phyloP scores from a whole-genome alignment of 441 rosid genomes.

The Aleurites moluccanus region DNA sequence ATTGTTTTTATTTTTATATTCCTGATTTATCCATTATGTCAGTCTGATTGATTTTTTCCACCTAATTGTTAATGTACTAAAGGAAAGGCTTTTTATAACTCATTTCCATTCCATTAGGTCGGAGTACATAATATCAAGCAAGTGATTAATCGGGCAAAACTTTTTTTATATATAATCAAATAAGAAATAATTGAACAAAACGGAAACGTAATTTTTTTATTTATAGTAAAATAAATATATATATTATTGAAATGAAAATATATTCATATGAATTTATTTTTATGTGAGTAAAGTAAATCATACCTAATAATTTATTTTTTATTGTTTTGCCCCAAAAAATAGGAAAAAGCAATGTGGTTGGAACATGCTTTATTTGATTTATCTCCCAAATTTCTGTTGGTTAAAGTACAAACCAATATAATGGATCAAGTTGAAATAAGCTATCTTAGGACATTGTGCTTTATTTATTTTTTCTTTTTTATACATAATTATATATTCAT shows the following conservation, averaged over 20 bases:
- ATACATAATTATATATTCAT: not conserved
- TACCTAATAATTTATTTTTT: too few species aligned
- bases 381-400: conserved; percentile 29
- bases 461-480: not conserved
- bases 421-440: conserved; percentile 17
- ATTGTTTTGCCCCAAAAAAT: conserved; percentile 28
- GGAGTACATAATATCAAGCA: too few species aligned
- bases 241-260: too few species aligned
- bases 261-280: too few species aligned
- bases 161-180: too few species aligned
- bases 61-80: too few species aligned
- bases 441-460: not conserved
- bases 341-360: conserved; percentile 21
- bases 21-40: conserved; percentile 10
- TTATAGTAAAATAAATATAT: too few species aligned
- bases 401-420: conserved; percentile 36
- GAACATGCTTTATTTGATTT: conserved; percentile 12
- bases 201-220: too few species aligned
- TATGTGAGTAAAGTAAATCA: too few species aligned
- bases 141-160: not conserved
- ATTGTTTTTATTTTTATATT: conserved; percentile 15
- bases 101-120: too few species aligned
- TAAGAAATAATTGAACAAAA: too few species aligned
- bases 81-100: too few species aligned
- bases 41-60: conserved; percentile 4